Base-by-base conservation (phyloP, 306 rosid species). In the Trifolium pratense region DNA sequence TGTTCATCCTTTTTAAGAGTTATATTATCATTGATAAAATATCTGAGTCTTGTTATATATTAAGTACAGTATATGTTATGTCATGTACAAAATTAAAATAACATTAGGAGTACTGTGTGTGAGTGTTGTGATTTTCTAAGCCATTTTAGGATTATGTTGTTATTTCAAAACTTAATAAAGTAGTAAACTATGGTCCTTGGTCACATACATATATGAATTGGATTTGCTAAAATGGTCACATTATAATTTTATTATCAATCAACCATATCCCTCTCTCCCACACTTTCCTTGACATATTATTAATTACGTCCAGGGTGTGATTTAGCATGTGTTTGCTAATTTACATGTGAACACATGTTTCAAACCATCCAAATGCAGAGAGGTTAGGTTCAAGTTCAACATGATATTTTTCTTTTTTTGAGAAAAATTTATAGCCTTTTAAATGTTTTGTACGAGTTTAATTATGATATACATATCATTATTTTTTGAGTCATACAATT, bases 241-340 rank as follows among this genome's bases (percentile, higher is more conserved):
- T 25, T 59, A 59, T 59, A 25, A 17, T 15, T 29, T 59, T 29
- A 26, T 26, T 25, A 26, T 58, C 20, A 25, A 58, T 58, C 39
- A 31, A 31, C 25, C 25, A 23, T 23, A 56, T 23, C 12, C 52
- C 52, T 12, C 9, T 6, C 10, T 48, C 55, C 9, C n/a, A 56
- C 31, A 56, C 62, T 23, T 56, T 56, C 32, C 17, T 57, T 57
- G 9, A 12, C 63, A 25, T 25, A 25, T 12, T 25, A 12, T 29
- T 29, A 4, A 57, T 57, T 17, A 25, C 9, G 26, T 25, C n/a
- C 17, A 57, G 34, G 34, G 25, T 57, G 36, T 57, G 16, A 21
- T 56, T 56, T 56, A 25, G 17, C 63, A 57, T 57, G 63, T 57
- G 63, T 25, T 57, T 57, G 7, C 26, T 57, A 57, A 57, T 57